Evolutionary conservation across 106 monocot genomes (phyloP).

Genomic region (Acanthochlamys bracteata): DNA sequence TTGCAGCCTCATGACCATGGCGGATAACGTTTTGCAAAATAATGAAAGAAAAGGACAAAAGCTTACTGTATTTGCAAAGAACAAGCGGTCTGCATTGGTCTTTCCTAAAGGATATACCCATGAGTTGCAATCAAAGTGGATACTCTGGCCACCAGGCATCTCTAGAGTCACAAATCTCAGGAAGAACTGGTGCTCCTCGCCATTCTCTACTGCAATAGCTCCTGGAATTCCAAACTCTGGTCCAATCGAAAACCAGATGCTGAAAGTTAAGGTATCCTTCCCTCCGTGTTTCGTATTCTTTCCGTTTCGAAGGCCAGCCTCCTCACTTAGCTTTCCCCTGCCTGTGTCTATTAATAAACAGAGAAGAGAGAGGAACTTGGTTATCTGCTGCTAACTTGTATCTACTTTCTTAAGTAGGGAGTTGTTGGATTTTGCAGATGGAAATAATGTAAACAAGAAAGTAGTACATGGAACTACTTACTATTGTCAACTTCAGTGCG

Average conservation of each 20-base stretch:
- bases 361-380: background rate
- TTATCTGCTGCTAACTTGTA: too few relatives aligned
- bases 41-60: background rate
- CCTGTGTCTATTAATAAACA: conserved; percentile 30
- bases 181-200: conserved; percentile 49
- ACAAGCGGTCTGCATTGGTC: conserved; percentile 52
- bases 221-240: conserved; percentile 55
- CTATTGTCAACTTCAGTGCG: conserved; percentile 32
- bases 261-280: conserved; percentile 28
- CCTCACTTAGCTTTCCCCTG: conserved; percentile 37
- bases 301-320: conserved; percentile 19
- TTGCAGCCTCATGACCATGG: too few relatives aligned
- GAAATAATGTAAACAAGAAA: too few relatives aligned
- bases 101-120: conserved; percentile 69
- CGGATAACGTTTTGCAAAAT: too few relatives aligned
- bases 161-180: conserved; percentile 46
- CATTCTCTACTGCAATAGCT: conserved; percentile 59
- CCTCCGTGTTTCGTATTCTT: conserved; percentile 49
- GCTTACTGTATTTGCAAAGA: conserved; percentile 71
- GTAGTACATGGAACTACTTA: background rate
- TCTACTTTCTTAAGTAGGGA: background rate
- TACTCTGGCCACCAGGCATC: conserved; percentile 15
- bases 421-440: too few relatives aligned
- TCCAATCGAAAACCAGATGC: conserved; percentile 18
- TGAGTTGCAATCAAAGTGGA: conserved; percentile 80